Evolutionary conservation across 345 rosid species (phyloP), one percentile per base, ranked within the genome.

Genomic region (Abelmoschus esculentus): DNA sequence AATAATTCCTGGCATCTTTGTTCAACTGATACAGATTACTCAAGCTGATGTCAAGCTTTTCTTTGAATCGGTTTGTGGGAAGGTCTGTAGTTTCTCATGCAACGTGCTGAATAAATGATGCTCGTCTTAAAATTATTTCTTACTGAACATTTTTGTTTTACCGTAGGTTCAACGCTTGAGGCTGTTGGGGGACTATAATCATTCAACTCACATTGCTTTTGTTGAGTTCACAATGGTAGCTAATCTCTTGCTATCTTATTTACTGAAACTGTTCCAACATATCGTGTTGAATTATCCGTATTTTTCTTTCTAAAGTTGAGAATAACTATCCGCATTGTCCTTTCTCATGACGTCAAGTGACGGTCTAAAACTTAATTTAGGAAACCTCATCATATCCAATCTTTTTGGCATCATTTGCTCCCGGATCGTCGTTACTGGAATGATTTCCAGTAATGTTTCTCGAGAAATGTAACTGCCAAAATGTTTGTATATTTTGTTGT

Each of bases 151-250:
- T 66, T 18, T 50, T 62, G 10, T 32, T 54, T 61, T 63, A 38
- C 32, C 38, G 55, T 73, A 93, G 99, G 97, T 95, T 80, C 91
- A 82, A 12, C 93, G 98, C 72, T 77, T 95, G 83, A 90, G 99
- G 96, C 86, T 89, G 5, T 87, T 95, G 64, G 99, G 99, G 69
- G 99, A 95, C 77, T 86, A 85, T 73, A 90, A 86, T 74, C 96
- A 91, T 83, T 87, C 90, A 72, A 90, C 99, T 71, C 96, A 96
- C 14, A 90, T 91, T 74, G 98, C 98, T 74, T 95, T 95, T 80
- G 96, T 95, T 52, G 99, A 95, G 84, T 95, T 95, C 70, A 34
- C 84, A 29, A 54, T 83, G 96, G 99, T 95, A 85, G 62, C 60
- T 58, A 31, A 17, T n/a, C 65, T 28, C 61, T 80, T 80, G 73